These are phyloP conservation scores for Xylaria arbuscula DNA, from an alignment of 2,329 filamentous ascomycete genomes.

Conservation along the genomic window DNA sequence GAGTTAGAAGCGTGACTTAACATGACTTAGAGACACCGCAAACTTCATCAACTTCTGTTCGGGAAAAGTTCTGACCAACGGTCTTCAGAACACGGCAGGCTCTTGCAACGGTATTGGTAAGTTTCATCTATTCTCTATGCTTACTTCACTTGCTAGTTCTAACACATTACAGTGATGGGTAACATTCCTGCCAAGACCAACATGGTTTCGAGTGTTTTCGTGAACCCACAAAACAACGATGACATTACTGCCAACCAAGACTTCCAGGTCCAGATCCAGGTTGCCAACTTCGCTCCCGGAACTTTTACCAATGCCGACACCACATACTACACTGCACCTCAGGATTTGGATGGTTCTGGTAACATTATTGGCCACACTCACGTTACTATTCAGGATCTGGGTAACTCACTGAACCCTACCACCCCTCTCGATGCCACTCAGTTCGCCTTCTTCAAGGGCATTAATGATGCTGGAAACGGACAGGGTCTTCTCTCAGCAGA, in stretches of 20 bases:
- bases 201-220: slow-evolving; percentile 69
- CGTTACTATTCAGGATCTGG: slow-evolving; percentile 68
- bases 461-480: slow-evolving; percentile 70
- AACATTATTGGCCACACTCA: slow-evolving; percentile 69
- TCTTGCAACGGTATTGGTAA: slow-evolving; percentile 73
- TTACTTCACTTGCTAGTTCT: slow-evolving; percentile 1
- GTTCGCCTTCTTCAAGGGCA: slow-evolving; percentile 74
- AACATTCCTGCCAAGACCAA: slow-evolving; percentile 65
- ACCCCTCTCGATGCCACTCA: slow-evolving; percentile 63
- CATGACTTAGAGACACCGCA: slow-evolving; percentile 59
- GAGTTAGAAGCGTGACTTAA: slow-evolving; percentile 38
- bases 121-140: slow-evolving; percentile 43
- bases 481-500: slow-evolving; percentile 63
- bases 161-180: slow-evolving; percentile 63
- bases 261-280: slow-evolving; percentile 65
- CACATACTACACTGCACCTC: slow-evolving; percentile 71
- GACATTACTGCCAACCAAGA: slow-evolving; percentile 59
- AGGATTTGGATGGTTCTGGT: slow-evolving; percentile 61
- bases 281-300: slow-evolving; percentile 66
- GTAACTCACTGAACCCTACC: slow-evolving; percentile 61
- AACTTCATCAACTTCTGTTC: slow-evolving; percentile 74
- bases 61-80: slow-evolving; percentile 68
- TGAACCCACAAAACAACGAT: slow-evolving; percentile 64
- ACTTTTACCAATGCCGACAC: slow-evolving; percentile 69
- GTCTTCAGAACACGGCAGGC: slow-evolving; percentile 65